Evolutionary conservation across 139 green algal genomes (phyloP).

Genomic region (Pleodorina starrii): DNA sequence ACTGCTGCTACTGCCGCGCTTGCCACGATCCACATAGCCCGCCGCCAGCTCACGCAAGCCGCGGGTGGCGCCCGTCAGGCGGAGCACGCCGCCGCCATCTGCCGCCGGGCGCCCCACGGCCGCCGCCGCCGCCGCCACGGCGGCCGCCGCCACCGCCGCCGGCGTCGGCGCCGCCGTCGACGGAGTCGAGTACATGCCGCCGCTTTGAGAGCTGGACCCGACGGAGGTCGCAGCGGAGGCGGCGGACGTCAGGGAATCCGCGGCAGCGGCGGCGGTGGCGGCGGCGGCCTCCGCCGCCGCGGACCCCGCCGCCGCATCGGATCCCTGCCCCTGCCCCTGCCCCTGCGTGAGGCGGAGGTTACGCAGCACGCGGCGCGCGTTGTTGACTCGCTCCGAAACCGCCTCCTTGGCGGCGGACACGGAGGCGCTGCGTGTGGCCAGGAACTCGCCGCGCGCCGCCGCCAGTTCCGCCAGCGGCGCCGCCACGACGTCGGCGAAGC

Average conservation of each 20-base stretch:
- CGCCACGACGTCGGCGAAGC: slow-evolving; percentile 35
- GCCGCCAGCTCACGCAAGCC: background rate
- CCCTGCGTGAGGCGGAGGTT: background rate
- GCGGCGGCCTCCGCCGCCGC: background rate
- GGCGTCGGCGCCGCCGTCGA: background rate
- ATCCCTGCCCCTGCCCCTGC: too few species aligned
- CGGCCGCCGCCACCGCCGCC: too few species aligned
- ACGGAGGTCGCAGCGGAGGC: too few species aligned
- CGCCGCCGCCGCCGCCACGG: background rate
- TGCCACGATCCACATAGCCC: background rate
- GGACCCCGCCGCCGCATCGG: background rate
- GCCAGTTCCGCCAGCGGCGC: slow-evolving; percentile 28
- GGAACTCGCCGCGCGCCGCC: slow-evolving; percentile 10
- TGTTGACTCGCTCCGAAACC: slow-evolving; percentile 23
- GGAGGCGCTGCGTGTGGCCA: background rate
- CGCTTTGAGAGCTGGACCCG: too few species aligned
- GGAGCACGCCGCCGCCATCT: background rate
- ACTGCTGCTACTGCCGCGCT: background rate
- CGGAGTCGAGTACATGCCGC: background rate
- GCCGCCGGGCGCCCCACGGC: background rate
- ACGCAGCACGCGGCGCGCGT: background rate
- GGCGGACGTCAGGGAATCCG: background rate
- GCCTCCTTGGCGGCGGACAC: slow-evolving; percentile 11
- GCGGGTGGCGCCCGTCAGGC: background rate
- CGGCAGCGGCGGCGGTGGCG: background rate